phyloP scores from a whole-genome alignment of 164 flowering plant genomes.

The Hamamelis virginiana region DNA sequence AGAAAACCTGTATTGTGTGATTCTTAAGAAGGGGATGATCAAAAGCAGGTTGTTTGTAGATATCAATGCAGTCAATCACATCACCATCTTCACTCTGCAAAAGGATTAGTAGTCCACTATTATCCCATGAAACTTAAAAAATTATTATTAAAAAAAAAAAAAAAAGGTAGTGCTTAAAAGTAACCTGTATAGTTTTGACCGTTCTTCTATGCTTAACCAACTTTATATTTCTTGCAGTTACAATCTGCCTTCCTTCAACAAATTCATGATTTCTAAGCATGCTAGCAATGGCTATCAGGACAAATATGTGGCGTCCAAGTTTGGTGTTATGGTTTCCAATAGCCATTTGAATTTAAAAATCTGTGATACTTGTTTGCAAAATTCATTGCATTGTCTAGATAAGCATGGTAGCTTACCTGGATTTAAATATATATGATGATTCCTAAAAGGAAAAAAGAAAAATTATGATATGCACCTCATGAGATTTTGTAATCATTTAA shows the following conservation, averaged over 20 bases:
- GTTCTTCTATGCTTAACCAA: not conserved
- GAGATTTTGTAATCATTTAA: too few relatives aligned
- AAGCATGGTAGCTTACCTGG: too few relatives aligned
- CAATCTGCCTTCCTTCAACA: not conserved
- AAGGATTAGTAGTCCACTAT: not conserved
- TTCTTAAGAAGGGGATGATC: slow-evolving; percentile 22
- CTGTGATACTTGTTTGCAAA: too few relatives aligned
- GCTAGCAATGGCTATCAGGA: not conserved
- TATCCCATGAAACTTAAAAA: too few relatives aligned
- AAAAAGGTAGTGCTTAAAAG: not conserved
- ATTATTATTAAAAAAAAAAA: not conserved
- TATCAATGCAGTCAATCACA: slow-evolving; percentile 27
- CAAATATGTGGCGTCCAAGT: not conserved
- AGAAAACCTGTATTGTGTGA: slow-evolving; percentile 20
- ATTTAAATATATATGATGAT: too few relatives aligned
- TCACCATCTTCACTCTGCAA: slow-evolving; percentile 22
- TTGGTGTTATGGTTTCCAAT: not conserved
- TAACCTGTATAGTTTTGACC: not conserved
- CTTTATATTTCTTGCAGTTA: too few relatives aligned
- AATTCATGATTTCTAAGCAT: slow-evolving; percentile 1
- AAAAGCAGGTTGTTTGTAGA: slow-evolving; percentile 28
- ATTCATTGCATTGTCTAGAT: too few relatives aligned
- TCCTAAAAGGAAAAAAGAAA: too few relatives aligned
- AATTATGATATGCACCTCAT: too few relatives aligned
- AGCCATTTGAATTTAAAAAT: not conserved